These are phyloP conservation scores for Fusarium sp. DNA, from an alignment of 2,329 filamentous ascomycete genomes.

Conservation along the genomic window DNA sequence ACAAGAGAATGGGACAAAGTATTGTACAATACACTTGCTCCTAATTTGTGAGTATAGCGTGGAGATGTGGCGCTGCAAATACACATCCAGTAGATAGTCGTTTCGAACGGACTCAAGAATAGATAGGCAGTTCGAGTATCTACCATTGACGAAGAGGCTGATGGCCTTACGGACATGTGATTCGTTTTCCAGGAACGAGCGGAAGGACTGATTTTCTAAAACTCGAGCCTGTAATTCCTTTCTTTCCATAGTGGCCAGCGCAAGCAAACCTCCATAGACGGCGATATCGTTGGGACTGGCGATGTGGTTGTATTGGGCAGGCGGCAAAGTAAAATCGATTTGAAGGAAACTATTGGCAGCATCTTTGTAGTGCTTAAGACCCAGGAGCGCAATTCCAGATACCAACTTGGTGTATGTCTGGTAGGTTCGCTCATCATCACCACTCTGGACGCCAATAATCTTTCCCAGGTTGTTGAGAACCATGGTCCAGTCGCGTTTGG, in stretches of 20 bases:
- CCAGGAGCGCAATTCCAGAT: conserved; percentile 64
- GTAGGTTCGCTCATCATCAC: conserved; percentile 61
- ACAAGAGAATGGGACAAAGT: conserved; percentile 89
- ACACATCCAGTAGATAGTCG: conserved; percentile 92
- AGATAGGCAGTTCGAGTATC: conserved; percentile 86
- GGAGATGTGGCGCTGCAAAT: conserved; percentile 80
- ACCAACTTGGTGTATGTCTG: conserved; percentile 67
- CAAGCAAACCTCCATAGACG: conserved; percentile 89
- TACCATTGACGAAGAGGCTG: conserved; percentile 87
- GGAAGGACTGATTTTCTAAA: conserved; percentile 84
- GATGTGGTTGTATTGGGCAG: conserved; percentile 74
- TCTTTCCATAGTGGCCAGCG: conserved; percentile 90
- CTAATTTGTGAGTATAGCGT: conserved; percentile 81
- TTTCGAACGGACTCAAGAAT: conserved; percentile 84
- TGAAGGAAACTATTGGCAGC: conserved; percentile 80
- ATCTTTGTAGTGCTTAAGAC: conserved; percentile 63
- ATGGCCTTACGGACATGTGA: conserved; percentile 95
- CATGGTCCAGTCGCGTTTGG: conserved; percentile 81
- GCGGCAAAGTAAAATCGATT: conserved; percentile 66
- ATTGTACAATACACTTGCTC: conserved; percentile 92
- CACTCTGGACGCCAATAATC: conserved; percentile 65
- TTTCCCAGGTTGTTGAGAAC: conserved; percentile 74
- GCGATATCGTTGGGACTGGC: conserved; percentile 89
- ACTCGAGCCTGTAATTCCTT: conserved; percentile 79
- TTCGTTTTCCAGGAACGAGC: conserved; percentile 90